A percentile compares a stretch with the other conserved stretches of the same genome.
Evolutionary conservation across 2,329 filamentous ascomycete genomes (phyloP).

Genomic region (Bipolaris bicolor): DNA sequence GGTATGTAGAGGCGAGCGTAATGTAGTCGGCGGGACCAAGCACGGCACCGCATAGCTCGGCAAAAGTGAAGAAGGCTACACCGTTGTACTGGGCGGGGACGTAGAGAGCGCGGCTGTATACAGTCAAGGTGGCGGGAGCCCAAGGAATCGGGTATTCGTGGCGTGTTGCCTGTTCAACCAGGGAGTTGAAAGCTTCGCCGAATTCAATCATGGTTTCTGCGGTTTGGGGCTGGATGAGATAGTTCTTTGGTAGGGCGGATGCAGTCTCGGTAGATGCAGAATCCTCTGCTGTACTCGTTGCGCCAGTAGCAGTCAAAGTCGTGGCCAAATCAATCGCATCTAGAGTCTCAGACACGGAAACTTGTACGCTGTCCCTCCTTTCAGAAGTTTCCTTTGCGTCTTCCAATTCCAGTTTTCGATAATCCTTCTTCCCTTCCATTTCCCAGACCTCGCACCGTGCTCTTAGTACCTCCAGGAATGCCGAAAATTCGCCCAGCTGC

Average conservation of each 20-base stretch:
- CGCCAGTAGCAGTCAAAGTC: background rate
- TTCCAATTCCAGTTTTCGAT: conserved; percentile 58
- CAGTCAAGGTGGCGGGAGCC: conserved; percentile 53
- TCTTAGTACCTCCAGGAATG: conserved; percentile 76
- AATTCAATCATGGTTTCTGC: conserved; percentile 29
- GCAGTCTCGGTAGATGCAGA: background rate
- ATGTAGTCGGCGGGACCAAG: conserved; percentile 85
- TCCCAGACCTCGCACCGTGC: conserved; percentile 84
- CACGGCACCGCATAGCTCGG: conserved; percentile 65
- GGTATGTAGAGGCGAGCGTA: conserved; percentile 77
- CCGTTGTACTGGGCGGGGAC: conserved; percentile 66
- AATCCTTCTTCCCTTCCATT: conserved; percentile 77
- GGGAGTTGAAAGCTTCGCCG: conserved; percentile 28
- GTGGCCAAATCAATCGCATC: background rate
- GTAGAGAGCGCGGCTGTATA: conserved; percentile 69
- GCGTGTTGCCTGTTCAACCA: conserved; percentile 28
- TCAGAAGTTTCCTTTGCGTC: conserved; percentile 7
- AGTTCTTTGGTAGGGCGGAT: conserved; percentile 40
- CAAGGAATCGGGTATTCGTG: conserved; percentile 52
- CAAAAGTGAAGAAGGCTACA: conserved; percentile 69
- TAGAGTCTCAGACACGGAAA: background rate
- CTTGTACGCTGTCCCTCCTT: conserved; percentile 8
- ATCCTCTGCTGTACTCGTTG: background rate
- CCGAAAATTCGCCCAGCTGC: conserved; percentile 72
- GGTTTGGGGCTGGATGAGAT: conserved; percentile 40